Evolutionary conservation across 495 filamentous ascomycete genomes (phyloP).

Genomic region (Zalerion maritima): DNA sequence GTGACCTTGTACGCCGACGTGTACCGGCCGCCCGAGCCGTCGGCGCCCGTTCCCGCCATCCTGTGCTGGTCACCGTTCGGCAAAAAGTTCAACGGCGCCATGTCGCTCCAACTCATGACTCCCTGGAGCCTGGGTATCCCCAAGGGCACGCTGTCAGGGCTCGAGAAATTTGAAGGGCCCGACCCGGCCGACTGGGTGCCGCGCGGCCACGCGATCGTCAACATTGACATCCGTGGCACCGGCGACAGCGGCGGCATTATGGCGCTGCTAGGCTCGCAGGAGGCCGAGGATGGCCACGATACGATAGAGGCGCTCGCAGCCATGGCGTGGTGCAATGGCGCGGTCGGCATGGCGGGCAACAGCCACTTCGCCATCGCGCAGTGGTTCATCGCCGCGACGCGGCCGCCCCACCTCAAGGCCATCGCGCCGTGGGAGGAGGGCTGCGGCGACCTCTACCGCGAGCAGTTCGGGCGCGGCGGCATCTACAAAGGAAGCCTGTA

Average conservation of each 20-base stretch:
- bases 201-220: conserved; percentile 30
- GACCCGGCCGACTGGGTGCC: conserved; percentile 28
- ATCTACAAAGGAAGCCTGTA: conserved; percentile 16
- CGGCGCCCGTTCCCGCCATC: conserved; percentile 23
- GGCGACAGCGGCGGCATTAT: conserved; percentile 24
- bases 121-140: conserved; percentile 12
- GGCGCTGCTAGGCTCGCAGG: conserved; percentile 27
- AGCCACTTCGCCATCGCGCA: conserved; percentile 25
- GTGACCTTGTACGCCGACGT: conserved; percentile 19
- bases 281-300: conserved; percentile 31
- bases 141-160: conserved; percentile 10
- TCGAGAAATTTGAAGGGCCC: conserved; percentile 31
- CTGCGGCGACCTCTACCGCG: conserved; percentile 28
- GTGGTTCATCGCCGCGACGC: conserved; percentile 24
- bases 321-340: conserved; percentile 30
- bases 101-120: conserved; percentile 6
- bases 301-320: conserved; percentile 26
- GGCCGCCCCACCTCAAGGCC: conserved; percentile 25
- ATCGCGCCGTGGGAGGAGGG: conserved; percentile 37
- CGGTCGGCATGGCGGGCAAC: conserved; percentile 31
- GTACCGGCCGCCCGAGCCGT: conserved; percentile 20
- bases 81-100: conserved; percentile 12
- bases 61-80: conserved; percentile 23
- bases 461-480: conserved; percentile 22
- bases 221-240: conserved; percentile 28